Conservation (phyloP, 768 basidiomycete genomes). For the Coprinopsis sp. region DNA sequence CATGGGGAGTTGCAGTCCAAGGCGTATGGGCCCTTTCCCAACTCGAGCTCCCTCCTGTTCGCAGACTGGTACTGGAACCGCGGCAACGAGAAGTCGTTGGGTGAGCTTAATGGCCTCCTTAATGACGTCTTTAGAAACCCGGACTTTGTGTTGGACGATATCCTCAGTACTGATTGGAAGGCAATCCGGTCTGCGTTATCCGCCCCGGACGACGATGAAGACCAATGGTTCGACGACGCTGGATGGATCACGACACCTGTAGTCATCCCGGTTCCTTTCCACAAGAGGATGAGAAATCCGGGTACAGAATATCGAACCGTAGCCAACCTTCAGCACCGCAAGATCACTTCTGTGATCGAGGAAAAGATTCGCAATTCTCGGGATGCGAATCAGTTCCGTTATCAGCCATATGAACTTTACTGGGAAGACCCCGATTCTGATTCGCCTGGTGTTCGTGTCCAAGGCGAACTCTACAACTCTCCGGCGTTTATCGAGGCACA, state of each 20-base stretch:
- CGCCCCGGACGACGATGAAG: background rate
- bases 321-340: background rate
- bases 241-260: background rate
- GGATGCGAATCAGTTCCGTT: constrained; percentile 11
- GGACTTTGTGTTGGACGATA: background rate
- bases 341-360: background rate
- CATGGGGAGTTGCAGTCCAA: background rate
- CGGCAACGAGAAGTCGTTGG: background rate
- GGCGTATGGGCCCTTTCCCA: background rate
- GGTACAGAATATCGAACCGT: background rate
- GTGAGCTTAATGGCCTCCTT: background rate
- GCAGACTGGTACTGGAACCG: background rate
- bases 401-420: constrained; percentile 12
- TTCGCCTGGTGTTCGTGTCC: constrained; percentile 9
- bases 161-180: background rate
- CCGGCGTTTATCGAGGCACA: constrained; percentile 17
- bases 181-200: background rate
- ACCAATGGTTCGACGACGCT: background rate
- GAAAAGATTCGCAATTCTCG: background rate
- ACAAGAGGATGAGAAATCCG: background rate
- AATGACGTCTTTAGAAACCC: background rate
- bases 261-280: background rate
- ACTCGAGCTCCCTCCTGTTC: background rate
- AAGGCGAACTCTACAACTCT: constrained; percentile 17
- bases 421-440: constrained; percentile 2